These are phyloP conservation scores for Protostelium mycophagum DNA, from an alignment of 78 protist species.

Conservation along the genomic window DNA sequence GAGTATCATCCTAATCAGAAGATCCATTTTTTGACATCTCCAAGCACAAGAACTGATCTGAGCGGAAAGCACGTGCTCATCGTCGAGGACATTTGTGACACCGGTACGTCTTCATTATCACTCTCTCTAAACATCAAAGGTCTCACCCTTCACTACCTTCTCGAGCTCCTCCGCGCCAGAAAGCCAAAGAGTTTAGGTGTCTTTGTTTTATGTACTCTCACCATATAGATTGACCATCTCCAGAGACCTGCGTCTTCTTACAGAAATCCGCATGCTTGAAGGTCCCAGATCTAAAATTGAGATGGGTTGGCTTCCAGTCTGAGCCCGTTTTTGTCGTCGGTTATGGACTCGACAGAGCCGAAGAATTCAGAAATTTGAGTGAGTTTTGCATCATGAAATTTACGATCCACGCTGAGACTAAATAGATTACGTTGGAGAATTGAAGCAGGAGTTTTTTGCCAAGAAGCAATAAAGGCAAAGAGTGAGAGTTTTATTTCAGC, in stretches of 20 bases:
- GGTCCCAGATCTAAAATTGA: slow-evolving; percentile 24
- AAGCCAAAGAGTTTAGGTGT: slow-evolving; percentile 15
- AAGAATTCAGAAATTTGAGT: slow-evolving; percentile 44
- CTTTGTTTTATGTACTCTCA: background rate
- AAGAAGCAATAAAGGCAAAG: too few species aligned
- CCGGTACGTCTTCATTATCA: slow-evolving; percentile 1
- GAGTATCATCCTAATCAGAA: background rate
- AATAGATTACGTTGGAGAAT: slow-evolving; percentile 44
- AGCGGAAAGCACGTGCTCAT: slow-evolving; percentile 52
- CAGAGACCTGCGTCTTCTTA: slow-evolving; percentile 21
- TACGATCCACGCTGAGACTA: background rate
- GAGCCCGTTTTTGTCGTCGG: slow-evolving; percentile 60
- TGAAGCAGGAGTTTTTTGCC: slow-evolving; percentile 34
- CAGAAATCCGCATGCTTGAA: slow-evolving; percentile 57
- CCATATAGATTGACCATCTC: slow-evolving; percentile 12
- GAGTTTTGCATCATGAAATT: background rate
- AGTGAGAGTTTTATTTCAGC: too few species aligned
- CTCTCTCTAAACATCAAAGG: background rate
- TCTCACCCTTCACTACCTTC: slow-evolving; percentile 31
- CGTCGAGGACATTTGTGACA: slow-evolving; percentile 55
- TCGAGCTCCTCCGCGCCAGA: slow-evolving; percentile 33
- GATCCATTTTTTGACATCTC: background rate
- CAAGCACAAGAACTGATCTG: slow-evolving; percentile 13
- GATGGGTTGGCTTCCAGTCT: slow-evolving; percentile 45
- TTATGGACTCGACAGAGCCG: slow-evolving; percentile 58